Evolutionary conservation across 2,329 filamentous ascomycete genomes (phyloP), one percentile per base, ranked within the genome.

Genomic region (Lasiodiplodia gonubiensis): DNA sequence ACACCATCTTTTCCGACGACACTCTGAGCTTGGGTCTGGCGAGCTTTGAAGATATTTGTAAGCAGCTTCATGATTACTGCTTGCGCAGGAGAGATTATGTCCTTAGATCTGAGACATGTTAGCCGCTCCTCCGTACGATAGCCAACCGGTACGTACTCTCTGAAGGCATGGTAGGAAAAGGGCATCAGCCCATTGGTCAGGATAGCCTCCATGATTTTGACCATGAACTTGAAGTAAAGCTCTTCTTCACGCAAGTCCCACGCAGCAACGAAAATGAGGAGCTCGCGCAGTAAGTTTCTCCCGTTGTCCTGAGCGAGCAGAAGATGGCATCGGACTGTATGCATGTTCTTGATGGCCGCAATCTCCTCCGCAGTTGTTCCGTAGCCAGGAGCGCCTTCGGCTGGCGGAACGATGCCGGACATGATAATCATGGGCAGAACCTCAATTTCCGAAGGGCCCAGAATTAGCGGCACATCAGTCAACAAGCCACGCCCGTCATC

Each of bases 351-450:
- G 3, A 85, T 80, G 11, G 85, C 86, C 69, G 83, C 85, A 49
- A 83, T 82, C 63, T 87, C 83, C 11, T 82, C 91, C 21, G 76
- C 74, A 42, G 78, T 78, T 14, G 74, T 71, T 55, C 79, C 76
- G 65, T 80, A 76, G 14, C 90, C 90, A 14, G 86, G 86, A 88
- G 70, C 75, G 12, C 91, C 90, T 68, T 91, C 92, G 68, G 88
- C 85, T n/a, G 88, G 89, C 73, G 96, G 92, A 25, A 97, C 88
- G 64, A 98, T 96, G 70, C 94, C 96, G 16, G 92, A 94, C 82
- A 97, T 97, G 73, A 98, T 90, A 68, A 97, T 96, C 94, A 97
- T 97, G 66, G 97, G 94, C 64, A 98, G 82, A 6, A 95, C 94
- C 79, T 98, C 94, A 65, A 97, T 97, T 79, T 98, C 94, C 67